These are phyloP conservation scores for Ophiocordyceps robertsii DNA, from an alignment of 2,329 filamentous ascomycete species.

Conservation along the genomic window DNA sequence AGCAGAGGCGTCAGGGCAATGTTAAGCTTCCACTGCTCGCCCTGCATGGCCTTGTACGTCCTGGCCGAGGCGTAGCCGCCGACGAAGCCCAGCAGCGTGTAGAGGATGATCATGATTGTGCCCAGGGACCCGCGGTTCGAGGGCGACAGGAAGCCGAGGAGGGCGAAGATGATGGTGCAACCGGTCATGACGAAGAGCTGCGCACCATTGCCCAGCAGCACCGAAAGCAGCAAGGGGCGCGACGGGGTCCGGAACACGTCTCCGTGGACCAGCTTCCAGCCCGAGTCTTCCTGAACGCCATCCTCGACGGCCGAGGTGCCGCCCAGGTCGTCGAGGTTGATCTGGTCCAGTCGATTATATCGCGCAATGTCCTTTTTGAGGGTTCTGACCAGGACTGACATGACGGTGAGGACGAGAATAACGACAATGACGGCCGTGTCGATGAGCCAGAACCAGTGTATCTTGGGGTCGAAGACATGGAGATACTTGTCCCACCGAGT, in stretches of 20 bases:
- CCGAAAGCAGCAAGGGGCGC: constrained; percentile 69
- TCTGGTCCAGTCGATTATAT: constrained; percentile 88
- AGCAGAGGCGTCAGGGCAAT: constrained; percentile 78
- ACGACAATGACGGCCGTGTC: constrained; percentile 92
- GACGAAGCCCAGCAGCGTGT: constrained; percentile 83
- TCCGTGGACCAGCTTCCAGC: constrained; percentile 96
- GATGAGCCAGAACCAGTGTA: constrained; percentile 97
- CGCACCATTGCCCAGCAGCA: constrained; percentile 84
- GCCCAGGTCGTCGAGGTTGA: constrained; percentile 79
- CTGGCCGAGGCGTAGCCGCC: constrained; percentile 83
- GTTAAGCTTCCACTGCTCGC: constrained; percentile 89
- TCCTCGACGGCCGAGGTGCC: constrained; percentile 72
- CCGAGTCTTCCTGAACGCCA: constrained; percentile 91
- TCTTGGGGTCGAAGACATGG: constrained; percentile 93
- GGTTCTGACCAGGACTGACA: constrained; percentile 79
- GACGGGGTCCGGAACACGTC: constrained; percentile 89
- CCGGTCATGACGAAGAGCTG: constrained; percentile 98
- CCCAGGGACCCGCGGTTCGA: constrained; percentile 90
- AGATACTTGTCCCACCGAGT: constrained; percentile 98
- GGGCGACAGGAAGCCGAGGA: constrained; percentile 88
- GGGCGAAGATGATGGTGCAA: constrained; percentile 82
- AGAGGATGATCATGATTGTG: constrained; percentile 85
- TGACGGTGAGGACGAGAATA: constrained; percentile 80
- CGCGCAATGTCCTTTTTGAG: constrained; percentile 90
- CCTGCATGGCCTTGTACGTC: constrained; percentile 88